phyloP scores from a whole-genome alignment of 2,329 filamentous ascomycete genomes.

The Ascomycota sp. region DNA sequence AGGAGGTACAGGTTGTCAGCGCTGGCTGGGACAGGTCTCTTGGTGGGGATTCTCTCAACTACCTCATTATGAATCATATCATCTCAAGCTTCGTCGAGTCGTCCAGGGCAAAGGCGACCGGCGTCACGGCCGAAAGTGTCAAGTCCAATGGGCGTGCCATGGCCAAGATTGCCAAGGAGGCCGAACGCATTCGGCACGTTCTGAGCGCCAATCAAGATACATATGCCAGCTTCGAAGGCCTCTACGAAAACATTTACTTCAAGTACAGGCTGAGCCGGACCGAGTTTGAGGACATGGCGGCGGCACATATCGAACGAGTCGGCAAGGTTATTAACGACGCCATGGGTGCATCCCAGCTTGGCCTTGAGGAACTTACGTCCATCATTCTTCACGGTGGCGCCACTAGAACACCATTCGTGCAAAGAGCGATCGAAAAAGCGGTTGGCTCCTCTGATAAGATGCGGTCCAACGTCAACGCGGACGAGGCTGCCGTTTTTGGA shows the following conservation, averaged over 20 bases:
- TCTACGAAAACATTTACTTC: constrained; percentile 87
- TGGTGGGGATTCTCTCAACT: constrained; percentile 76
- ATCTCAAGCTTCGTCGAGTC: constrained; percentile 57
- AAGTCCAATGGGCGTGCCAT: constrained; percentile 63
- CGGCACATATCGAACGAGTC: constrained; percentile 47
- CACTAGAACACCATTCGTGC: constrained; percentile 81
- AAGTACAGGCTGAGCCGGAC: constrained; percentile 68
- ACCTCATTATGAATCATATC: constrained; percentile 78
- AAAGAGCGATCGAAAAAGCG: constrained; percentile 64
- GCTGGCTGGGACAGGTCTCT: constrained; percentile 76
- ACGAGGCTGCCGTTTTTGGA: constrained; percentile 90
- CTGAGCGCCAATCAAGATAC: constrained; percentile 85
- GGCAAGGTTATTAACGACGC: constrained; percentile 50
- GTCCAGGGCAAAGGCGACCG: constrained; percentile 42
- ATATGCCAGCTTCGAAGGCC: constrained; percentile 60
- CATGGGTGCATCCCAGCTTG: constrained; percentile 50
- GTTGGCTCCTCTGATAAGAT: constrained; percentile 59
- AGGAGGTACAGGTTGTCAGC: constrained; percentile 81
- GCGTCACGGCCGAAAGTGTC: constrained; percentile 41
- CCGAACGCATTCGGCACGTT: constrained; percentile 69
- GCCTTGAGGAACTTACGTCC: constrained; percentile 60
- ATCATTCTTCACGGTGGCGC: constrained; percentile 86
- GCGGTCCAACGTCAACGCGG: constrained; percentile 85
- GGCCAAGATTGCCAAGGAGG: constrained; percentile 83
- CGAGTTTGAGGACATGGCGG: constrained; percentile 62